Conservation (phyloP, 1,139 yeast species). For the Kodamaea alishanica region DNA sequence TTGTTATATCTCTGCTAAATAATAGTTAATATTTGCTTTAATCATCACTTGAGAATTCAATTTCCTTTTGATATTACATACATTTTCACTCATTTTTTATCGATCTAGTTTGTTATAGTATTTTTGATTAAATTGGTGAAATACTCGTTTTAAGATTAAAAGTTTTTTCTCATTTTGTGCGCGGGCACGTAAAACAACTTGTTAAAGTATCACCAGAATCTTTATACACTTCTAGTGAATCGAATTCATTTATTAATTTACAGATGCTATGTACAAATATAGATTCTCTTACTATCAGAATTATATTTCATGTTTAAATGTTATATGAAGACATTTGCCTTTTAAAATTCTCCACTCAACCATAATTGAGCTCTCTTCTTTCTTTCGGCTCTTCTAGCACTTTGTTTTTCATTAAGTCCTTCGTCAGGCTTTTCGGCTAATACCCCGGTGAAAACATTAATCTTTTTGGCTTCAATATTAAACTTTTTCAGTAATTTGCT, state of each 20-base stretch:
- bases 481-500: slow-evolving; percentile 64
- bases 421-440: slow-evolving; percentile 14
- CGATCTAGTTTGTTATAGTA: not conserved
- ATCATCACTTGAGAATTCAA: not conserved
- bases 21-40: slow-evolving; percentile 2
- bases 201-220: no score
- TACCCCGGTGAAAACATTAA: slow-evolving; percentile 26
- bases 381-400: slow-evolving; percentile 34
- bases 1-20: slow-evolving; percentile 1
- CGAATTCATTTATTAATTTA: no score
- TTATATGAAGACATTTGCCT: not conserved
- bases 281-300: no score
- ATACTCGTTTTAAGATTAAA: no score
- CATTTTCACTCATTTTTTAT: slow-evolving; percentile 13
- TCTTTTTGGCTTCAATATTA: slow-evolving; percentile 28
- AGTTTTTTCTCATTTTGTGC: no score
- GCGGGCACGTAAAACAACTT: no score
- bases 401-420: slow-evolving; percentile 29
- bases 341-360: slow-evolving; percentile 54
- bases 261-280: no score
- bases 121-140: slow-evolving; percentile 1
- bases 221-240: no score
- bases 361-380: slow-evolving; percentile 55
- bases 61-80: slow-evolving; percentile 6
- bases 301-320: no score